Base-by-base conservation (phyloP, 768 basidiomycete genomes). In the Serendipita sp. region DNA sequence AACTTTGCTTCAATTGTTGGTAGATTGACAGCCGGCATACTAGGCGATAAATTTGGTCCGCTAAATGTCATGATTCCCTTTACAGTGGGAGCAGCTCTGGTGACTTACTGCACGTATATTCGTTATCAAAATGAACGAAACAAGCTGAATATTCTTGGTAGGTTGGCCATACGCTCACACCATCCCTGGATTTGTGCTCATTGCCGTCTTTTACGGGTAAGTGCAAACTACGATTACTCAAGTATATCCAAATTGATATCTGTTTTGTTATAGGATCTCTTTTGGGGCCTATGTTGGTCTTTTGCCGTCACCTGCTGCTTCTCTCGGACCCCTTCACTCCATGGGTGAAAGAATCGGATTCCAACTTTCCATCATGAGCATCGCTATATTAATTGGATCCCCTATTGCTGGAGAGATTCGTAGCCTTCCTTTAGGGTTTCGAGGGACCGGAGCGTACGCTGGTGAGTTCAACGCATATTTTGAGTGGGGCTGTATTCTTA, bases 41-140 rank as follows among this genome's bases (percentile, higher is more conserved):
- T 70, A 15, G 71, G 70, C 15, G 73, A 73, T 65, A 52, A 62
- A 8, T 62, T 67, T 44, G 88, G 88, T 15, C 71, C 81, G 0
- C 75, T 88, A 67, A 90, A 85, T 66, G 74, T 86, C 34, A 84
- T 89, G 77, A 79, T 79, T 10, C 84, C 87, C 0, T 81, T 83
- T 37, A 84, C 81, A 0, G 64, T 77, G 16, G 44, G 80, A 0
- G 81, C 83, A 0, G 85, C 79, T 0, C 71, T 82, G 33, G 69
- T 84, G 48, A 87, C 87, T 0, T 83, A 83, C 67, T 75, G 55
- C 31, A n/a, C 11, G 55, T 60, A 8, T 5, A 13, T 6, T 31
- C 55, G 10, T 36, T 53, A 8, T 29, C 4, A 31, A 11, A 60
- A 10, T 10, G 16, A 34, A 31, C 8, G 10, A 23, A 36, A 11